Percentiles rank a stretch among this genome's conserved stretches.
phyloP scores from a whole-genome alignment of 2,329 filamentous ascomycete genomes.

The Hypoxylon sp. region DNA sequence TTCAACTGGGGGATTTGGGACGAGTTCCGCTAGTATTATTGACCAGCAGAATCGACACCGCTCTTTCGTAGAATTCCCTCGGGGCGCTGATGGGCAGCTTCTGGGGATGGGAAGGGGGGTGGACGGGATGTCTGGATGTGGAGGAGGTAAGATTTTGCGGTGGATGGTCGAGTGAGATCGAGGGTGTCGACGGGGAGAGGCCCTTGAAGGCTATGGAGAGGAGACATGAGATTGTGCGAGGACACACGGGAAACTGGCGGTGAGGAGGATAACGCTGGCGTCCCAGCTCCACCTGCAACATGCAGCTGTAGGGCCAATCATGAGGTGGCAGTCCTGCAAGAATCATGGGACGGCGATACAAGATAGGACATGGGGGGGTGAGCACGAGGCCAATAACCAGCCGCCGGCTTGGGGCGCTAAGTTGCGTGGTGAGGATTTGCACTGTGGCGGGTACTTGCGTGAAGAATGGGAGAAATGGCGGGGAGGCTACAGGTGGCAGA shows the following conservation, averaged over 20 bases:
- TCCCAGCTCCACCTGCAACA: slow-evolving; percentile 54
- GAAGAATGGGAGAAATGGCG: slow-evolving; percentile 8
- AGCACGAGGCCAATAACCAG: slow-evolving; percentile 45
- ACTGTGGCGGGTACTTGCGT: slow-evolving; percentile 40
- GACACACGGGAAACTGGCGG: slow-evolving; percentile 55
- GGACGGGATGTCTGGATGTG: slow-evolving; percentile 48
- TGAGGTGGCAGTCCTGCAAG: slow-evolving; percentile 43
- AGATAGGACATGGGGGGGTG: slow-evolving; percentile 36
- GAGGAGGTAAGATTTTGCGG: slow-evolving; percentile 54
- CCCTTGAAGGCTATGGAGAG: slow-evolving; percentile 50
- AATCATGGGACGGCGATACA: slow-evolving; percentile 47
- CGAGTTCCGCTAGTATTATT: slow-evolving; percentile 64
- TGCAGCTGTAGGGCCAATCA: slow-evolving; percentile 52
- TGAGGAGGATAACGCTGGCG: slow-evolving; percentile 55
- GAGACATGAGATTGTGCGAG: slow-evolving; percentile 52
- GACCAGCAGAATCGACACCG: slow-evolving; percentile 61
- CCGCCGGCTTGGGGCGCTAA: slow-evolving; percentile 30
- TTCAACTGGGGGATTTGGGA: slow-evolving; percentile 57
- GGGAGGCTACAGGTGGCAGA: slow-evolving; percentile 9
- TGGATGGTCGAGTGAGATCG: slow-evolving; percentile 54
- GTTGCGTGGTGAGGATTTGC: slow-evolving; percentile 23
- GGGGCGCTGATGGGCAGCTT: slow-evolving; percentile 45
- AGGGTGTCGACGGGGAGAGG: slow-evolving; percentile 51
- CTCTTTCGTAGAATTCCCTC: slow-evolving; percentile 59
- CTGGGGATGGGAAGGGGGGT: slow-evolving; percentile 51